These are phyloP conservation scores for Pholiota molesta DNA, from an alignment of 768 basidiomycete species.

Conservation along the genomic window DNA sequence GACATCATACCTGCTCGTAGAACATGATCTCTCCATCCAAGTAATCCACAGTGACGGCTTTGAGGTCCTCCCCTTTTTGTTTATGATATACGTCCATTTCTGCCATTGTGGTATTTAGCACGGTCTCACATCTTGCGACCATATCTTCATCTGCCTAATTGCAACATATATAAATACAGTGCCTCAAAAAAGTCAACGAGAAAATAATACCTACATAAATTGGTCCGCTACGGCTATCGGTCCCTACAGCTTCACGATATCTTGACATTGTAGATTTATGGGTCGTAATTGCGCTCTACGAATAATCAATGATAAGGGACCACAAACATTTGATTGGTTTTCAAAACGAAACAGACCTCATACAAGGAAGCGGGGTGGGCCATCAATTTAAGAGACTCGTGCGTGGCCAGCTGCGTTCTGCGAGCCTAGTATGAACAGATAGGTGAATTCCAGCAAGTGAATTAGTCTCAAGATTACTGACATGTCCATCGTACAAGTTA, in stretches of 20 bases:
- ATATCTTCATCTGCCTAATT: slow-evolving; percentile 64
- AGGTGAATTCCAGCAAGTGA: background rate
- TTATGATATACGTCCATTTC: slow-evolving; percentile 82
- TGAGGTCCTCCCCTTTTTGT: slow-evolving; percentile 75
- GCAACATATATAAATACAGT: background rate
- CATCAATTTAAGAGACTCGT: slow-evolving; percentile 74
- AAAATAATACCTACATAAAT: slow-evolving; percentile 10
- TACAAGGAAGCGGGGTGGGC: slow-evolving; percentile 78
- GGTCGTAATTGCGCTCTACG: slow-evolving; percentile 71
- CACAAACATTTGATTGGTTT: background rate
- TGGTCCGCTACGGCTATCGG: slow-evolving; percentile 7
- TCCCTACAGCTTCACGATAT: slow-evolving; percentile 55
- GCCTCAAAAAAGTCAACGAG: background rate
- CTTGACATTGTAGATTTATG: slow-evolving; percentile 70
- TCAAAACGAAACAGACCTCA: slow-evolving; percentile 44
- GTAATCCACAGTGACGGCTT: slow-evolving; percentile 59
- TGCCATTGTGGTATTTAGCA: slow-evolving; percentile 86
- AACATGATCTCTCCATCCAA: slow-evolving; percentile 79
- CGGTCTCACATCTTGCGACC: slow-evolving; percentile 81
- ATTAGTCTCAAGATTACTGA: slow-evolving; percentile 32
- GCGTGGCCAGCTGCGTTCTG: slow-evolving; percentile 69
- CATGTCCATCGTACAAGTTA: slow-evolving; percentile 80
- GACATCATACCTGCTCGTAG: slow-evolving; percentile 61
- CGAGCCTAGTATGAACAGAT: slow-evolving; percentile 55
- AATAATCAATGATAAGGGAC: background rate